phyloP scores from a whole-genome alignment of 225 moss, liverwort and hornwort genomes.

The Sphagnum contortum region DNA sequence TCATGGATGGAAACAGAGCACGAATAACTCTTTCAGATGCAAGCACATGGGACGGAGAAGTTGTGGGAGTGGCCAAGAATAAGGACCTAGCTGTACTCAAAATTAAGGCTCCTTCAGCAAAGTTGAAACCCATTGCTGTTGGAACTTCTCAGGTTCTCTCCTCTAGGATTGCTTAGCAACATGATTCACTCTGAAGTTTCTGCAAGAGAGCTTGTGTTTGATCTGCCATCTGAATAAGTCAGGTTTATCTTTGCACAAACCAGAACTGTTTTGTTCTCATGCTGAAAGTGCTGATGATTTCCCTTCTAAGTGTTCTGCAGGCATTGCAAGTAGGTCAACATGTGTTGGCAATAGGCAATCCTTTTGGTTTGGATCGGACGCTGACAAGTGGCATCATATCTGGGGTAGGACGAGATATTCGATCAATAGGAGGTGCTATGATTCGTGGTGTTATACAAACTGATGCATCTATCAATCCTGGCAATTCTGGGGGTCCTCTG shows the following conservation, averaged over 20 bases:
- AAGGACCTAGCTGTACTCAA: conserved; percentile 56
- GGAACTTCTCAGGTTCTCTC: conserved; percentile 42
- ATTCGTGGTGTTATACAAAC: conserved; percentile 51
- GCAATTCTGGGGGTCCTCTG: conserved; percentile 50
- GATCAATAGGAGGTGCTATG: conserved; percentile 37
- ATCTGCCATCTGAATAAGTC: too few species aligned
- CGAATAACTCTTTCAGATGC: conserved; percentile 47
- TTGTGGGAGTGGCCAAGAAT: conserved; percentile 48
- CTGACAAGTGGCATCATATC: conserved; percentile 58
- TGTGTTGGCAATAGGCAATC: conserved; percentile 51
- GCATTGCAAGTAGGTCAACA: conserved; percentile 59
- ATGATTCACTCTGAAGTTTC: neutral
- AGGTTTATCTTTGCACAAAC: too few species aligned
- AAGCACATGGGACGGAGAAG: conserved; percentile 43
- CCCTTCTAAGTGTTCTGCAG: conserved; percentile 4
- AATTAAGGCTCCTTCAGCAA: conserved; percentile 29
- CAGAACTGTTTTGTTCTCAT: too few species aligned
- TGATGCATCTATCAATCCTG: conserved; percentile 58
- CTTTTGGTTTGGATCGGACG: conserved; percentile 49
- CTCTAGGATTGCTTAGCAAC: neutral
- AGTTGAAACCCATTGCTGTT: conserved; percentile 37
- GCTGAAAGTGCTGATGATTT: too few species aligned
- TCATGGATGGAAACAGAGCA: conserved; percentile 45
- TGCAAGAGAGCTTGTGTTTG: too few species aligned
- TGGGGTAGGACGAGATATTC: conserved; percentile 55